Evolutionary conservation across 495 filamentous ascomycete genomes (phyloP), one percentile per base, ranked within the genome.

Genomic region (Aspergillus homomorphus): DNA sequence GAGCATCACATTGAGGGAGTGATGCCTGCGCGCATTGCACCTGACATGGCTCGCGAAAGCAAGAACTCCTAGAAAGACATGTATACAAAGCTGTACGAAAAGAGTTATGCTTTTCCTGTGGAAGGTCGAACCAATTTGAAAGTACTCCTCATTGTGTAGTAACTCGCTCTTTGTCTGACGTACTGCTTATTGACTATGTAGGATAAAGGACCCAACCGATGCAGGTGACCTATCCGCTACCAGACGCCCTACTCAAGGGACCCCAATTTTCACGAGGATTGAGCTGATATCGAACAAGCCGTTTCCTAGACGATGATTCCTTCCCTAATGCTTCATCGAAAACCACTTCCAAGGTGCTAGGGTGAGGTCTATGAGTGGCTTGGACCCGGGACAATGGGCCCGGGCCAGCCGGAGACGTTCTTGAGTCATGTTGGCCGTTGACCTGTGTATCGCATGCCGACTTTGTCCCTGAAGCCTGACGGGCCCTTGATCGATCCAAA

Each of bases 241-340:
- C 66, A 42, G 61, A 62, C 4, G 93, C 93, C 49, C 84, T 80
- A 62, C 78, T 87, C 85, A 96, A 86, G 0, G 94, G 94, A 0
- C 94, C 94, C 94, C 94, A 98, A 66, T 98, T 92, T 45, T 88
- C 85, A 38, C 85, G 76, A 15, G 94, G 94, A 67, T 98, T 97
- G 24, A 83, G 66, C 75, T 95, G 95, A 70, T 96, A 98, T 46
- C 92, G 77, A 38, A 93, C 82, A 19, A 91, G 73, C 48, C 86
- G 86, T 57, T 80, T 86, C 53, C 62, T 70, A 3, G 64, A 66
- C 20, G 78, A 82, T 33, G 73, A 73, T 55, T 93, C 85, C 58
- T 76, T 86, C 0, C 91, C 94, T 16, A 96, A 79, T 48, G 75
- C 73, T 56, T 91, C 88, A 70, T 98, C 88, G 68, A 98, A 97